Base-by-base conservation (phyloP, 352 stramenopile genomes). In the Phytophthora pinifolia region DNA sequence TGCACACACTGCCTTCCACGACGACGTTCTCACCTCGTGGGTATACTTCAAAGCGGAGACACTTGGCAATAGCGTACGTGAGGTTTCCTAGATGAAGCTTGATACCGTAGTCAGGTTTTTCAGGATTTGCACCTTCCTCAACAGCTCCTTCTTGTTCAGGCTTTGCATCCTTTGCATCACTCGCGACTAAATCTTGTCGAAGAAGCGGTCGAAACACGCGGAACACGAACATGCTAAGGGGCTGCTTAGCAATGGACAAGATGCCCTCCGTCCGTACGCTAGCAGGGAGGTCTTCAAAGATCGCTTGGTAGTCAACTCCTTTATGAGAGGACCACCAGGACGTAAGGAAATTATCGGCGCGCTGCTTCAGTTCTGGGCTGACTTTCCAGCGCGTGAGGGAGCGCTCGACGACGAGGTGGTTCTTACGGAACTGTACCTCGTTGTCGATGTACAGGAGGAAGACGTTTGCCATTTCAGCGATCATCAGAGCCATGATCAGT, bases 401-500 rank as follows among this genome's bases (percentile, higher is more conserved):
- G 29, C 70, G 55, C 44, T 86, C 70, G 4, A 83, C 64, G 6
- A 76, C 62, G 37, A 88, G 79, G 42, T 90, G 76, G 46, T 74
- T 83, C 54, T 88, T 90, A n/a, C 77, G 77, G 52, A 82, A 90
- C 25, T 79, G 72, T 25, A 87, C 70, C 56, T 87, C 72, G 47
- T 85, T 84, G 37, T 81, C 70, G 32, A 81, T 85, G 29, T 71
- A 82, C 1, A 80, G 54, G 52, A 87, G 57, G 45, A 82, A 85
- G 0, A 90, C 54, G 27, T 79, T 84, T 3, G 77, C 79, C 49
- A 88, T 76, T 53, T 88, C 75, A 14, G 77, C 74, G 44, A 90
- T 88, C 75, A 90, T 88, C 12, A 87, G 64, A n/a, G 76, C 74
- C 80, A 87, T 90, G 39, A 81, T 60, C 14, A 90, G 63, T 51